Conservation (phyloP, 768 basidiomycete species). For the Tulasnella sp. region DNA sequence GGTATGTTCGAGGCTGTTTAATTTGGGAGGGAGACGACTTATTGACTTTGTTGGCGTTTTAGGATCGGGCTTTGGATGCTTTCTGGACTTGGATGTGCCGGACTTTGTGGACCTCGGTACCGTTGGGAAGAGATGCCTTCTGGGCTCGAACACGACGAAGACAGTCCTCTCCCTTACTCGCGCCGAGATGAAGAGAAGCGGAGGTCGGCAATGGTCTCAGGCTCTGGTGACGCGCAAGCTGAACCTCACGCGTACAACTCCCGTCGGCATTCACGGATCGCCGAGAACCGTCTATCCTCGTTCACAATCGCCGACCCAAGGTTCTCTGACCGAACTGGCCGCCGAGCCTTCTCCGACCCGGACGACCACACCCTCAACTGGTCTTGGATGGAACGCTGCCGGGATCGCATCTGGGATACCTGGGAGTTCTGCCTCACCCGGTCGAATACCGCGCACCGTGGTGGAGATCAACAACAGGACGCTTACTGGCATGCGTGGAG, state of each 20-base stretch:
- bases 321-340: constrained; percentile 35
- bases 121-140: constrained; percentile 67
- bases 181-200: neutral
- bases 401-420: constrained; percentile 63
- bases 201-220: neutral
- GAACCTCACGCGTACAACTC: neutral
- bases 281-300: constrained; percentile 5
- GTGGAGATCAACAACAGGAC: neutral
- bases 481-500: neutral
- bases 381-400: constrained; percentile 69
- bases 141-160: constrained; percentile 43
- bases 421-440: constrained; percentile 65
- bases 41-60: constrained; percentile 6
- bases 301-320: constrained; percentile 25
- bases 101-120: constrained; percentile 75
- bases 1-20: constrained; percentile 40
- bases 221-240: neutral
- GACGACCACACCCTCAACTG: constrained; percentile 55
- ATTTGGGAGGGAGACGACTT: neutral
- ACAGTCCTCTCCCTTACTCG: neutral
- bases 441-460: neutral
- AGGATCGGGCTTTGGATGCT: constrained; percentile 75
- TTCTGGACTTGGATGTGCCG: constrained; percentile 67
- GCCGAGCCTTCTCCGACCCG: constrained; percentile 36
- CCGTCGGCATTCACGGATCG: neutral